Base-by-base conservation (phyloP, 257 asterid species). In the Jacaranda mimosifolia region DNA sequence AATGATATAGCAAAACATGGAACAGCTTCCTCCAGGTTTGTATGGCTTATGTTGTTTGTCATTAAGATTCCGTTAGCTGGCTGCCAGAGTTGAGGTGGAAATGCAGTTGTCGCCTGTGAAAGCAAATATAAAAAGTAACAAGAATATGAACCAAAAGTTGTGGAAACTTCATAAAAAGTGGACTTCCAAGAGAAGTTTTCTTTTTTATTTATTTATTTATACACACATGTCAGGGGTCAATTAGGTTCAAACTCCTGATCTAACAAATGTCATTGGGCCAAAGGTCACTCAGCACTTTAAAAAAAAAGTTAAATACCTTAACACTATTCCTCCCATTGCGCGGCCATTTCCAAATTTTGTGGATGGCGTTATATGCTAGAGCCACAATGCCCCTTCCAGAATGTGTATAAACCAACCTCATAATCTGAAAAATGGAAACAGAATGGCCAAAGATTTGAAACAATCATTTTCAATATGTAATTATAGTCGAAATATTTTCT, bases 271-370 rank as follows among this genome's bases (percentile, higher is more conserved):
- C 32, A 26, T 26, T 26, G 32, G 32, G 32, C 2, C 2, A 26
- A 26, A 26, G 2, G 32, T 26, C 32, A 26, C 32, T 2, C 32
- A 48, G 57, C 71, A 11, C 43, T 12, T 40, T 26, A 26, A 10
- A 55, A 64, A 43, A 66, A 55, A 64, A 78, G 42, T 48, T 39
- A 39, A 71, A 55, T 83, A 89, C 93, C 89, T 83, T 88, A 81
- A 87, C 94, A n/a, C 76, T 40, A 57, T 87, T 89, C 68, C 79
- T 72, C 68, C 86, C 91, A 68, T 60, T 86, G 26, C 76, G 71
- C 70, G 80, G 85, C 97, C 93, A 92, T 80, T 89, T 92, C 97
- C 97, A 92, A 3, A 89, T 88, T 82, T 87, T 87, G 90, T 90
- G 97, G 55, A 86, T 85, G 5, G 90, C 92, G 74, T 90, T 87